phyloP scores from a whole-genome alignment of 2,329 filamentous ascomycete genomes.

The Leptographium lundbergii region DNA sequence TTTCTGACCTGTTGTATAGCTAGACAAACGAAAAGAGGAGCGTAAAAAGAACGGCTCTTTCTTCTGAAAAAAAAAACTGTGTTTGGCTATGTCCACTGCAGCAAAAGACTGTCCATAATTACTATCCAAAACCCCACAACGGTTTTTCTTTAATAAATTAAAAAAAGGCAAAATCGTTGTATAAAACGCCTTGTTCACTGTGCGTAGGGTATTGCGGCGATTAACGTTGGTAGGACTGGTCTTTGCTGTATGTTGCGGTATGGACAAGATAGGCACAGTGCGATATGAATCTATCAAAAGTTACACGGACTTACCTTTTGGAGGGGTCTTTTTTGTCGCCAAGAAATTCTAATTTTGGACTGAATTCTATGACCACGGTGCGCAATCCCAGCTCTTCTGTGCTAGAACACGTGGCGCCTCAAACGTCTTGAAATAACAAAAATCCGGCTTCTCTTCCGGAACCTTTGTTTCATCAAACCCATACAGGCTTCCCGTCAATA shows the following conservation, averaged over 20 bases:
- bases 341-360: neutral
- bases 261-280: neutral
- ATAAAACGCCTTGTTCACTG: neutral
- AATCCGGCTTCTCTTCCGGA: neutral
- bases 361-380: neutral
- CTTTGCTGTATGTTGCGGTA: no score
- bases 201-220: neutral
- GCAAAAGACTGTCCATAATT: neutral
- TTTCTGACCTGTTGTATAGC: neutral
- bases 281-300: neutral
- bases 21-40: conserved; percentile 13
- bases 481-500: neutral
- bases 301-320: neutral
- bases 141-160: no score
- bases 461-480: neutral
- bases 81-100: neutral
- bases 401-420: neutral
- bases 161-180: neutral
- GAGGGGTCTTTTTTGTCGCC: neutral
- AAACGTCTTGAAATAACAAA: neutral
- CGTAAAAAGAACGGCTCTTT: conserved; percentile 4
- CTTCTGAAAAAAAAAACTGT: neutral
- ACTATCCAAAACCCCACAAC: neutral
- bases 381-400: neutral
- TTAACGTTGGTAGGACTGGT: no score